A percentile compares a stretch with the other conserved stretches of the same genome.
Conservation (phyloP, 305 asterid species). For the Ilex paraguariensis region DNA sequence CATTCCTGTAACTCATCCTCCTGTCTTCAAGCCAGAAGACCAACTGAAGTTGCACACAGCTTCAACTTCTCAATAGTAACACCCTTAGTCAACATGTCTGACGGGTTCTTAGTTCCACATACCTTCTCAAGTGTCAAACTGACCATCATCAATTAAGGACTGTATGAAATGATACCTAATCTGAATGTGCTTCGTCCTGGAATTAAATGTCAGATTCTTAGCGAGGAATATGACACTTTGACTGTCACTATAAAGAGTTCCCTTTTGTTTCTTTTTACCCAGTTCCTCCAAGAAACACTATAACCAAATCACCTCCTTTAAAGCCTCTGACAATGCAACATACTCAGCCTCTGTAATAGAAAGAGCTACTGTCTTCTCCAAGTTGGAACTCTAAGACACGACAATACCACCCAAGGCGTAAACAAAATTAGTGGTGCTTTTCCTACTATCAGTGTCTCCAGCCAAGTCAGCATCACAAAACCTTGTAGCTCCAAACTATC, state of each 20-base stretch:
- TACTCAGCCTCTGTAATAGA: neutral
- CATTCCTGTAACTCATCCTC: neutral
- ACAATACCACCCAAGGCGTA: neutral
- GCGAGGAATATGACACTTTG: neutral
- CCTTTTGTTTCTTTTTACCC: too few species aligned
- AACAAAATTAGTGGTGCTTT: too few species aligned
- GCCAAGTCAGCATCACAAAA: neutral
- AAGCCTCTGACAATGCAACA: neutral
- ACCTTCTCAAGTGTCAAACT: neutral
- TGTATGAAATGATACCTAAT: neutral
- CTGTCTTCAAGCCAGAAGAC: neutral
- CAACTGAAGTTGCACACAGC: neutral
- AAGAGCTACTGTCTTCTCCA: neutral
- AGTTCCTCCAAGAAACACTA: neutral
- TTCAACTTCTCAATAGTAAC: neutral
- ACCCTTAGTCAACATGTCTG: neutral
- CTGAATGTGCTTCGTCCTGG: neutral
- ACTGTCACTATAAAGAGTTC: neutral
- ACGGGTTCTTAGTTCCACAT: neutral
- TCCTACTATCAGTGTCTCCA: neutral
- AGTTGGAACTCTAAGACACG: neutral
- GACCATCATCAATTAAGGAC: neutral
- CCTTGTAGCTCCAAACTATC: neutral
- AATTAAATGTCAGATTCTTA: too few species aligned
- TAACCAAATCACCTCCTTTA: neutral